phyloP scores from a whole-genome alignment of 2,329 filamentous ascomycete genomes.

The Colletotrichum euphorbiae region DNA sequence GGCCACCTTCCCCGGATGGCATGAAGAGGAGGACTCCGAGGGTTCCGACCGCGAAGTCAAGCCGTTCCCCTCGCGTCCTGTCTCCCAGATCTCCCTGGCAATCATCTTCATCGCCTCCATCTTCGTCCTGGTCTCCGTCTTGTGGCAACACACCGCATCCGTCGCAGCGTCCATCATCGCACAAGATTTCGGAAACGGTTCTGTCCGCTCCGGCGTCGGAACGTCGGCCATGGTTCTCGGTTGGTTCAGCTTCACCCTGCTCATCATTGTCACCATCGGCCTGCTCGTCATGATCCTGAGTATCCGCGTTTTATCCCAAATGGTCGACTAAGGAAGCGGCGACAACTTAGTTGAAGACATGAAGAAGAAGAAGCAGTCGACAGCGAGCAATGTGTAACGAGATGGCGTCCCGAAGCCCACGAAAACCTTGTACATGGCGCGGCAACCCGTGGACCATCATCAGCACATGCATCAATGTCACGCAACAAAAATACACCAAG shows the following conservation, averaged over 20 bases:
- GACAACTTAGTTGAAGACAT: constrained; percentile 30
- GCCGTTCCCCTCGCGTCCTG: constrained; percentile 90
- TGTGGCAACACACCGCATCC: constrained; percentile 96
- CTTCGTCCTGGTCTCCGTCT: constrained; percentile 78
- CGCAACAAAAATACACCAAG: constrained; percentile 21
- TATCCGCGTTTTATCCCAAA: constrained; percentile 80
- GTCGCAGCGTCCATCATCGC: constrained; percentile 95
- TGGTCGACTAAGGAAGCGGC: constrained; percentile 49
- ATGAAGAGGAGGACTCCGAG: constrained; percentile 84
- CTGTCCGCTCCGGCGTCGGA: constrained; percentile 88
- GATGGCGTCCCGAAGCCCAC: constrained; percentile 9
- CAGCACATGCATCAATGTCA: constrained; percentile 27
- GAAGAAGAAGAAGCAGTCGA: not conserved
- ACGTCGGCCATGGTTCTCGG: constrained; percentile 96
- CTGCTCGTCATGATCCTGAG: constrained; percentile 96
- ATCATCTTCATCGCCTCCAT: constrained; percentile 86
- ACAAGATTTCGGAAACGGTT: constrained; percentile 91
- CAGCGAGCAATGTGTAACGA: constrained; percentile 16
- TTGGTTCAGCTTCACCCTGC: constrained; percentile 94
- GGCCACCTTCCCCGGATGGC: constrained; percentile 97
- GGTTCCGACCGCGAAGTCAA: constrained; percentile 92
- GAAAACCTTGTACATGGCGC: constrained; percentile 25
- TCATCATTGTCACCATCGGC: constrained; percentile 96
- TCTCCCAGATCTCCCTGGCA: constrained; percentile 91
- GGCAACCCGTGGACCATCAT: not conserved